Evolutionary conservation across 306 rosid species (phyloP).

Genomic region (Pyrus betulifolia): DNA sequence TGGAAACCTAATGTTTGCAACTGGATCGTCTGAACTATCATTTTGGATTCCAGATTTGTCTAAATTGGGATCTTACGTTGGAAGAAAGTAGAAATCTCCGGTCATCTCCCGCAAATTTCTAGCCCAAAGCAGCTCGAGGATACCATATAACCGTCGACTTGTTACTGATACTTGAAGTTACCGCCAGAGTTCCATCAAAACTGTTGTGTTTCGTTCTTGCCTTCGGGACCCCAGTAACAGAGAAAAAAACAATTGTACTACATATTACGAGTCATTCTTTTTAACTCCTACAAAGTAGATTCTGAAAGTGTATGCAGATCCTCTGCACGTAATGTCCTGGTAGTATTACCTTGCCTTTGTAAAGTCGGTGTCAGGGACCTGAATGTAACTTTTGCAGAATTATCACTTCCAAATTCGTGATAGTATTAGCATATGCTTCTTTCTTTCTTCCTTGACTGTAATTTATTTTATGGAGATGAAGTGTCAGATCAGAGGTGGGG

Average conservation of each 20-base stretch:
- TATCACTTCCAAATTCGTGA: background rate
- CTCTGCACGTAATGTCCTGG: background rate
- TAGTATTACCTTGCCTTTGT: background rate
- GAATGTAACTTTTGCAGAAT: constrained; percentile 5
- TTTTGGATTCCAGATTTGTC: constrained; percentile 95
- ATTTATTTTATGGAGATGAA: constrained; percentile 1
- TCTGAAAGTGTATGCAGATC: background rate
- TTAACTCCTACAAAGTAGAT: background rate
- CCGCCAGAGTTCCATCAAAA: background rate
- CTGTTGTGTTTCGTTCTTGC: background rate
- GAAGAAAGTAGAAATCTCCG: constrained; percentile 54
- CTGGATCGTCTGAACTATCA: constrained; percentile 87
- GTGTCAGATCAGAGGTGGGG: background rate
- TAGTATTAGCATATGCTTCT: background rate
- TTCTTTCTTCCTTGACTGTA: background rate
- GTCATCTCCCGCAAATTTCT: background rate
- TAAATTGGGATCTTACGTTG: constrained; percentile 76
- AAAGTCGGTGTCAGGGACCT: constrained; percentile 1
- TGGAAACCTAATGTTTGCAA: constrained; percentile 82
- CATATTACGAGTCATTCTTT: background rate
- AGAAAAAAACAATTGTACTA: background rate
- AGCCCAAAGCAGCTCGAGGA: constrained; percentile 2
- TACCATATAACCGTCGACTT: background rate
- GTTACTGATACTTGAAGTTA: background rate
- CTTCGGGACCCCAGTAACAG: constrained; percentile 7